These are phyloP conservation scores for Penicillium chermesinum DNA, from an alignment of 495 filamentous ascomycete genomes.

Conservation along the genomic window DNA sequence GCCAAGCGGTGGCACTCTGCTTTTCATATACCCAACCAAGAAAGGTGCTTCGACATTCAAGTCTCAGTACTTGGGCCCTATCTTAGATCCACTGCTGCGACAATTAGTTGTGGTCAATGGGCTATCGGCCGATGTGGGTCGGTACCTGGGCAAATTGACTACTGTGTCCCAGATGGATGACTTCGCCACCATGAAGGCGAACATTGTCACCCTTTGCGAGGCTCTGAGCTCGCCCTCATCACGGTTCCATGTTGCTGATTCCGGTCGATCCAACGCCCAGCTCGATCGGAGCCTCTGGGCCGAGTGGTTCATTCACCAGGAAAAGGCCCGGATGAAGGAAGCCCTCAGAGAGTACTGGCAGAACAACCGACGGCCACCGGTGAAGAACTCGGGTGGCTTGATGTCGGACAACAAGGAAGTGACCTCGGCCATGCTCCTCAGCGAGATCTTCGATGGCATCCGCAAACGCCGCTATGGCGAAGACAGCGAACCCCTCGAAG, in stretches of 20 bases:
- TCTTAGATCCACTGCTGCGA: constrained; percentile 63
- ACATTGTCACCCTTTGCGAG: constrained; percentile 45
- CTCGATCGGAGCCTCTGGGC: constrained; percentile 57
- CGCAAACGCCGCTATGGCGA: constrained; percentile 42
- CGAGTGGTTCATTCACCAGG: constrained; percentile 70
- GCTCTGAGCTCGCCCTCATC: constrained; percentile 38
- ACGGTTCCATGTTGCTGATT: constrained; percentile 46
- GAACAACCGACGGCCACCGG: constrained; percentile 42
- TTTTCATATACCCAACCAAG: constrained; percentile 68
- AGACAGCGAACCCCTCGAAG: constrained; percentile 40
- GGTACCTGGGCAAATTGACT: constrained; percentile 53
- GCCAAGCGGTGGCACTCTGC: constrained; percentile 51
- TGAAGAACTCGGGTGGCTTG: constrained; percentile 28
- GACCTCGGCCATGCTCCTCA: constrained; percentile 51
- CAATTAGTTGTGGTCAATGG: constrained; percentile 60
- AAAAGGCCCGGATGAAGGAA: constrained; percentile 59
- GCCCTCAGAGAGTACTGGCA: constrained; percentile 55
- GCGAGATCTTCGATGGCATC: constrained; percentile 62
- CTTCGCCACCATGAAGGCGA: constrained; percentile 50
- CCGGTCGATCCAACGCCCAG: constrained; percentile 47
- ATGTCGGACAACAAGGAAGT: constrained; percentile 37
- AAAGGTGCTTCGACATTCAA: constrained; percentile 60
- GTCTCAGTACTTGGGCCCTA: constrained; percentile 58
- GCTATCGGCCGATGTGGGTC: constrained; percentile 55
- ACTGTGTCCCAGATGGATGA: constrained; percentile 54